Base-by-base conservation (phyloP, 2,329 filamentous ascomycete species). In the Truncatella angustata region DNA sequence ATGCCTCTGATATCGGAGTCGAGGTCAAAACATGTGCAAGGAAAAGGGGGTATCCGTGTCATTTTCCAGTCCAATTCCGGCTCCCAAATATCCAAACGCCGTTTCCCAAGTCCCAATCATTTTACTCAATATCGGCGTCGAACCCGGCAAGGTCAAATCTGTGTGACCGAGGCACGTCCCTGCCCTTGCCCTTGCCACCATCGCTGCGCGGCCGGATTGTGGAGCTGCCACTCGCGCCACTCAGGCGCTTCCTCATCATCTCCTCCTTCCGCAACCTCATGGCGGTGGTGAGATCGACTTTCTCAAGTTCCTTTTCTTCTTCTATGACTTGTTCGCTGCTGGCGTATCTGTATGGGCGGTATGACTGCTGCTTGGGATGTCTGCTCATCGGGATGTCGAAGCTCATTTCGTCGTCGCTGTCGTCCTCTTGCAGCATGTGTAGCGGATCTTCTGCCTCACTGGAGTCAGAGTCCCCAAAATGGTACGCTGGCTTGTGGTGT, bases 371-470 rank as follows among this genome's bases (percentile, higher is more conserved):
- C 3, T 39, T 45, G 14, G n/a, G 30, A 7, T 40, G 50, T 30
- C 51, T 30, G 23, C 35, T 21, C 42, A 49, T 43, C 28, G 51
- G 53, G 34, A 55, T 55, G 21, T 55, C 53, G 24, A 55, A 53
- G 3, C 46, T 53, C 18, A 55, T 9, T 16, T 55, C 53, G 4
- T 55, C 51, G n/a, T 36, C 39, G 16, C 11, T 35, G 12, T 34
- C 40, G 16, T 36, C 26, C 12, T 28, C 30, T n/a, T n/a, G n/a
- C 11, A n/a, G 11, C 16, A n/a, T 12, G 12, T 24, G 23, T 23
- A 21, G 24, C 9, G 23, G 20, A 23, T 50, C 39, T 18, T 51
- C 49, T 21, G n/a, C n/a, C n/a, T 39, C 48, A 4, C 28, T 44
- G n/a, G 48, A 50, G 40, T 51, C 49, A 5, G 28, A 35, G 10